Evolutionary conservation across 306 rosid genomes (phyloP), one percentile per base, ranked within the genome.

Genomic region (Biancaea sappan): DNA sequence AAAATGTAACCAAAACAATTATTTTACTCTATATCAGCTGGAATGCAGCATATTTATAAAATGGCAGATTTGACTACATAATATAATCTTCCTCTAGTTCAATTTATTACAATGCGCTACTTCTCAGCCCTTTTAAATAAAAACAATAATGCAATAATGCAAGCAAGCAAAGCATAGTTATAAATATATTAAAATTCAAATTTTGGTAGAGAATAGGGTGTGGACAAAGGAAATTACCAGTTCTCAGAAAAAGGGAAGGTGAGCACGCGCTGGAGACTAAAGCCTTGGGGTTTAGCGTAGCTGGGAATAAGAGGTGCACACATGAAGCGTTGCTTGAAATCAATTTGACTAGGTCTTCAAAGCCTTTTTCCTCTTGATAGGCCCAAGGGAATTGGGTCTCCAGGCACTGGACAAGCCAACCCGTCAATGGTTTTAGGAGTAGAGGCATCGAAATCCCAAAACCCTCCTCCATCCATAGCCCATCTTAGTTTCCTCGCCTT

Each of bases 241-340:
- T 82, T 79, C 2, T 88, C 86, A 8, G 81, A 22, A 24, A 91
- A 54, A 53, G 97, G 97, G 28, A 91, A 12, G 60, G 93, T 26
- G 72, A 91, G 86, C 44, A 82, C 88, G 52, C 95, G 98, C 22
- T 91, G 93, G 47, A 94, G 88, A 63, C 52, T 18, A 77, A 88
- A 61, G 81, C 91, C 91, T 0, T 81, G 74, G 44, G 89, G 79
- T 15, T 79, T 14, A 50, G 93, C 1, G 57, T 74, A 91, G 52
- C 87, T 62, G 22, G 98, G 97, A 57, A 87, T 59, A 8, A 94
- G 80, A 28, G 85, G 91, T 8, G 81, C 71, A 26, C 73, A 1
- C 96, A 94, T 94, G 87, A 94, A 91, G 8, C 87, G 86, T 59
- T 94, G 98, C 87, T 90, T 86, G 83, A 94, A 91, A 48, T 90